These are phyloP conservation scores for Hypoxylon rubiginosum DNA, from an alignment of 2,329 filamentous ascomycete genomes.

Conservation along the genomic window DNA sequence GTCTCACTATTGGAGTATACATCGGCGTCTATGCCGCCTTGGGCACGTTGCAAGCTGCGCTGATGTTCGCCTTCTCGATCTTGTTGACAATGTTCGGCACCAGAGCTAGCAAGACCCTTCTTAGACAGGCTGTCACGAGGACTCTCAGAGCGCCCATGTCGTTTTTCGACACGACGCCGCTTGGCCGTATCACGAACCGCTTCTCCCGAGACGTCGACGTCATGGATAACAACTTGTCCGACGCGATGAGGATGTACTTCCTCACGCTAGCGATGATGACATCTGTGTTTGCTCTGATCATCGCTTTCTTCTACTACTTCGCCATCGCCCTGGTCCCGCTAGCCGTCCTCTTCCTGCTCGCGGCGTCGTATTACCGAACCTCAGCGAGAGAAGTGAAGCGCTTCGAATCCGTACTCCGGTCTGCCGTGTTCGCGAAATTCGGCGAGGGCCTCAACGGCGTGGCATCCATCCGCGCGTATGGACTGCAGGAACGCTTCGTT, in stretches of 20 bases:
- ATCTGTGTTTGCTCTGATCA: constrained; percentile 89
- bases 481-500: constrained; percentile 81
- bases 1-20: constrained; percentile 76
- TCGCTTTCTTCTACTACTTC: constrained; percentile 96
- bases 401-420: constrained; percentile 90
- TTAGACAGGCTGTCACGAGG: constrained; percentile 82
- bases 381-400: constrained; percentile 96
- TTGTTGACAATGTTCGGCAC: constrained; percentile 84
- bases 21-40: constrained; percentile 80
- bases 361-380: constrained; percentile 87
- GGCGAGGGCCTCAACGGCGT: constrained; percentile 88
- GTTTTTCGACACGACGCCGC: constrained; percentile 96
- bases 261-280: constrained; percentile 86
- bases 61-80: constrained; percentile 87
- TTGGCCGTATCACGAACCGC: constrained; percentile 95
- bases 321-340: constrained; percentile 73
- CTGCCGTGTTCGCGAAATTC: constrained; percentile 90
- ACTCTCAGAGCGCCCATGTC: constrained; percentile 83
- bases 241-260: constrained; percentile 93
- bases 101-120: constrained; percentile 82
- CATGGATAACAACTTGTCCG: constrained; percentile 93
- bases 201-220: constrained; percentile 96
- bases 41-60: constrained; percentile 76
- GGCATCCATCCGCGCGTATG: constrained; percentile 90
- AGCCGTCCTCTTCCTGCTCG: constrained; percentile 82